These are phyloP conservation scores for Dendryphion nanum DNA, from an alignment of 2,329 filamentous ascomycete genomes.

Conservation along the genomic window DNA sequence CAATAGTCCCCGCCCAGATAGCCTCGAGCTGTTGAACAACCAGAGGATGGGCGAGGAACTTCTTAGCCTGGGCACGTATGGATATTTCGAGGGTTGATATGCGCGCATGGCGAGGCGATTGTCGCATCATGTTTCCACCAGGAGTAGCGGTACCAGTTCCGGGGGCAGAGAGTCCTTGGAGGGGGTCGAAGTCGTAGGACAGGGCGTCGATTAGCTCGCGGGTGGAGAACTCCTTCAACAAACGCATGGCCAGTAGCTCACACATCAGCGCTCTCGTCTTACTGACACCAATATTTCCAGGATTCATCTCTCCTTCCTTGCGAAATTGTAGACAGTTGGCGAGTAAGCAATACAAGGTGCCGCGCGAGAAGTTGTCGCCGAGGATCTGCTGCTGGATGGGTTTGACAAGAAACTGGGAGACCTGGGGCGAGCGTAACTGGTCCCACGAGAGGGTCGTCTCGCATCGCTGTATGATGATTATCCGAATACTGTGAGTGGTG, in stretches of 20 bases:
- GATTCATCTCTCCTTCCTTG: constrained; percentile 80
- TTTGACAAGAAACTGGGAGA: constrained; percentile 93
- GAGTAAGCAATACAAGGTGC: constrained; percentile 85
- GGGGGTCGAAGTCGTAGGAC: constrained; percentile 90
- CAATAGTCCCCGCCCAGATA: constrained; percentile 94
- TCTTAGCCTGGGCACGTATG: constrained; percentile 88
- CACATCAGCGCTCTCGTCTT: constrained; percentile 84
- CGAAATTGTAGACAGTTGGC: constrained; percentile 91
- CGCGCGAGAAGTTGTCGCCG: constrained; percentile 77
- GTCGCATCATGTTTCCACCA: constrained; percentile 22
- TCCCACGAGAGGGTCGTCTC: constrained; percentile 95
- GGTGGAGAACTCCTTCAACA: constrained; percentile 86
- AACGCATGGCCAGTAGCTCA: constrained; percentile 84
- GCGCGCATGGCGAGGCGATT: constrained; percentile 59
- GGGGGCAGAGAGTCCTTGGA: constrained; percentile 70
- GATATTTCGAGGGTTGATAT: constrained; percentile 91
- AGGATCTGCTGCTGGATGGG: constrained; percentile 90
- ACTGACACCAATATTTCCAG: constrained; percentile 80
- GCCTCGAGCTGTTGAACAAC: constrained; percentile 95
- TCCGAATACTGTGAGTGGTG: constrained; percentile 84
- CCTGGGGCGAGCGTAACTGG: constrained; percentile 89
- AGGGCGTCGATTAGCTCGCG: constrained; percentile 90
- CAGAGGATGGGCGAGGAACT: constrained; percentile 85
- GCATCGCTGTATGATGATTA: constrained; percentile 78
- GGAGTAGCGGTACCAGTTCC: constrained; percentile 29